A percentile compares a stretch with the other conserved stretches of the same genome.
These are phyloP conservation scores for Kickxella alabastrina DNA, from an alignment of 192 early-diverging fungal species.

Conservation along the genomic window DNA sequence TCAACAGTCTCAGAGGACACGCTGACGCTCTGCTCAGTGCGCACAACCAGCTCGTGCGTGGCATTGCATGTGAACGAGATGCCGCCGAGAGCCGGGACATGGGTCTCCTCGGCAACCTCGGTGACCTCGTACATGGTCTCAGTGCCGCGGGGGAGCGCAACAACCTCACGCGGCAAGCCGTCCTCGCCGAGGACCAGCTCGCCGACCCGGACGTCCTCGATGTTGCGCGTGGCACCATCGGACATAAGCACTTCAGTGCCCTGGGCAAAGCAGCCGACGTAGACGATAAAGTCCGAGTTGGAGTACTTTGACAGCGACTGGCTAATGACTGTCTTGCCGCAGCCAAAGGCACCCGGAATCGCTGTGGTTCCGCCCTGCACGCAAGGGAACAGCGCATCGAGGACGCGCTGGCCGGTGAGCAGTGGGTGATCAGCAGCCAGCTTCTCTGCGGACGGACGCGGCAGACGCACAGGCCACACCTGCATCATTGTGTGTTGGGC, in stretches of 20 bases:
- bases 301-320: constrained; percentile 99
- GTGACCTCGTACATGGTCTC: constrained; percentile 41
- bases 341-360: constrained; percentile 99
- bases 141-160: constrained; percentile 37
- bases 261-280: constrained; percentile 76
- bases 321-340: constrained; percentile 99
- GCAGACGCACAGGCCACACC: constrained; percentile 94
- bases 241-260: constrained; percentile 66
- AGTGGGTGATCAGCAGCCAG: constrained; percentile 92
- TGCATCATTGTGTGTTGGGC: constrained; percentile 95
- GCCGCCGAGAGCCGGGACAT: constrained; percentile 1
- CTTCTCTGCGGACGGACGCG: constrained; percentile 93
- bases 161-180: constrained; percentile 36
- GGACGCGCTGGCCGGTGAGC: constrained; percentile 96
- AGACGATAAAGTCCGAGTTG: constrained; percentile 99
- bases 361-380: constrained; percentile 99
- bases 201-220: constrained; percentile 33
- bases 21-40: constrained; percentile 18
- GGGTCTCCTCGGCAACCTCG: constrained; percentile 2
- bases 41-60: constrained; percentile 35
- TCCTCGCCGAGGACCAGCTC: constrained; percentile 45
- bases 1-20: background rate
- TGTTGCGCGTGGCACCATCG: constrained; percentile 17
- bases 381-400: constrained; percentile 98
- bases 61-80: constrained; percentile 36